Evolutionary conservation across 163 green algal genomes (phyloP).

Genomic region (Prototheca cutis): DNA sequence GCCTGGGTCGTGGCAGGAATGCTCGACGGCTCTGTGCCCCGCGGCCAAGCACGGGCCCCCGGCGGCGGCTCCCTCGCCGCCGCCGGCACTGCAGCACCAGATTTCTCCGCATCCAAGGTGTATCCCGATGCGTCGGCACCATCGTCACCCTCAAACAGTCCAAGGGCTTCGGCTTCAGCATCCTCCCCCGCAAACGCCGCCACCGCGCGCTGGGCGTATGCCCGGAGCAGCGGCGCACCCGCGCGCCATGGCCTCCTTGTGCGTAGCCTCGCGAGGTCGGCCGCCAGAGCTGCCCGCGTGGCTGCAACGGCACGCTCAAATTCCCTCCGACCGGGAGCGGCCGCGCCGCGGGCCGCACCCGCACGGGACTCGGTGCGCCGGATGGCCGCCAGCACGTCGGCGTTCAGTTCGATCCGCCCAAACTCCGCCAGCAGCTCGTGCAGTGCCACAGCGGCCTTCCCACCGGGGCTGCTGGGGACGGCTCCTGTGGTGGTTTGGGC

Average conservation of each 20-base stretch:
- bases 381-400: slow-evolving; percentile 25
- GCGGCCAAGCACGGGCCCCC: too few species aligned
- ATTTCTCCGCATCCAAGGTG: not conserved
- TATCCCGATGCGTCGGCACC: not conserved
- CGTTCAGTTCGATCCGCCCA: slow-evolving; percentile 26
- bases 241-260: not conserved
- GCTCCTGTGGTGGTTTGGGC: not conserved
- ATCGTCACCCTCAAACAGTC: slow-evolving; percentile 3
- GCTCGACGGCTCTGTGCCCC: too few species aligned
- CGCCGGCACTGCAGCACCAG: not conserved
- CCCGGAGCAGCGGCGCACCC: slow-evolving; percentile 1
- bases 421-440: slow-evolving; percentile 27
- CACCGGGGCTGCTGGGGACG: slow-evolving; percentile 12
- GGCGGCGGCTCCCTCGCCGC: too few species aligned
- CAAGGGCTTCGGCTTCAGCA: slow-evolving; percentile 5
- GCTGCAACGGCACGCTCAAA: slow-evolving; percentile 16
- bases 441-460: too few species aligned
- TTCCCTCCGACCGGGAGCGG: slow-evolving; percentile 6
- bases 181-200: slow-evolving; percentile 13
- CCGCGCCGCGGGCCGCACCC: not conserved
- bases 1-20: too few species aligned
- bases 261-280: slow-evolving; percentile 3
- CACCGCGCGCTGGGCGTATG: slow-evolving; percentile 17
- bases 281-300: slow-evolving; percentile 6
- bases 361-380: slow-evolving; percentile 22